Evolutionary conservation across 2,329 filamentous ascomycete species (phyloP), one percentile per base, ranked within the genome.

Genomic region (Alternaria metachromatica): DNA sequence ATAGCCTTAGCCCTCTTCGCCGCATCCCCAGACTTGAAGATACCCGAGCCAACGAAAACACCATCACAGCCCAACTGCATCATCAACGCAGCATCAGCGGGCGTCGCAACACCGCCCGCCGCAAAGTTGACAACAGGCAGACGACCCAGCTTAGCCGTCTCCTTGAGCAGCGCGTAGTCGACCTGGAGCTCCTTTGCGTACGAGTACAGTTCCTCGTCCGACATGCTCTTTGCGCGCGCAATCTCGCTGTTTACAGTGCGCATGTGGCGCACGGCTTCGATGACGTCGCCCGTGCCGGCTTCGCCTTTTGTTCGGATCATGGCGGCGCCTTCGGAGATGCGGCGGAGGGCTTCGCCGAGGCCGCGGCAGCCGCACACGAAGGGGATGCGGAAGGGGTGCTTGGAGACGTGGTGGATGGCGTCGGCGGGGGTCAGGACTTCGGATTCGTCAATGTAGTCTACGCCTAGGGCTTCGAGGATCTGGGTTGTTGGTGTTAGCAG

Each of bases 231-330:
- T 7, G 95, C 95, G 66, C 88, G 85, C 5, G 90, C 88, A 73
- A 98, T 97, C 76, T 98, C 90, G 21, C 84, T 82, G 78, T 91
- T 96, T 68, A 98, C 92, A 11, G 92, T 93, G 78, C 96, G 92
- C 89, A 97, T 97, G 87, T 99, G 96, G 78, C 92, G 90, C 53
- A 98, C 95, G 20, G 96, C 96, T 85, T 98, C 95, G 74, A 98
- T 92, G 56, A 99, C 93, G 80, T 99, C 96, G 67, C 96, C 96
- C 1, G 96, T 98, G 67, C 96, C 96, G 41, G 96, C 96, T 84
- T 99, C 96, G 69, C 96, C 96, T 86, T 98, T 99, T 69, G 96
- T 99, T 75, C 96, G 90, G 83, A 99, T 97, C 95, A 99, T 98
- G 76, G 95, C 95, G 10, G 96, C 96, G 68, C 96, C 96, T 84